Base-by-base conservation (phyloP, 768 basidiomycete species). In the Tulasnella sp. region DNA sequence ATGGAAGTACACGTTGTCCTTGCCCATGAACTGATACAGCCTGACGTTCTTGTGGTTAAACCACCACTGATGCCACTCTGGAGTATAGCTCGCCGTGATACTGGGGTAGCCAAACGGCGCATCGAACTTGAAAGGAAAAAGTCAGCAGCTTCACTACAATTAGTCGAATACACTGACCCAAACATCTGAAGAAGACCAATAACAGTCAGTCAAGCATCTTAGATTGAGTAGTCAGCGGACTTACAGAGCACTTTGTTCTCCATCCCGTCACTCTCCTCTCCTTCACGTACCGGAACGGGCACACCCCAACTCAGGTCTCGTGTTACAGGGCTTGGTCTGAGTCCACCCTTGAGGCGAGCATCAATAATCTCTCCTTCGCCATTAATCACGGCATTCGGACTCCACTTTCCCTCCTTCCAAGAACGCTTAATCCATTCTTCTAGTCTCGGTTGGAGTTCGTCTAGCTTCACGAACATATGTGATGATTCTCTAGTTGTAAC, bases 11-110 rank as follows among this genome's bases (percentile, higher is more conserved):
- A 92, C 89, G 56, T 91, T 96, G 64, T 98, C 93, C 69, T 99
- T 99, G 63, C 95, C 95, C 95, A 99, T 99, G 72, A 99, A 99
- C 66, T 99, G 93, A 69, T 89, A 95, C 45, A 98, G 70, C 58
- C 77, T 73, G 53, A 99, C 91, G 59, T 96, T 73, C 58, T 87
- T 72, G 1, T 83, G 84, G 61, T 92, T 83, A 61, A 84, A 79
- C 95, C 95, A 99, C 95, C 95, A 99, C 64, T 79, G 74, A 65
- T 82, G 79, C 95, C 95, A 99, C 56, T 95, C 83, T 16, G 83
- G 71, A 31, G 88, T 93, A 70, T 92, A 91, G 62, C 82, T 84
- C 46, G 91, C 90, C 1, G 95, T 99, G 56, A 99, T 96, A 66
- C 92, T 95, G 3, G 86, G 81, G 65, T 99, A 99, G 53, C 95